Evolutionary conservation across 2,329 filamentous ascomycete genomes (phyloP), one percentile per base, ranked within the genome.

Genomic region (Fusarium mundagurra): DNA sequence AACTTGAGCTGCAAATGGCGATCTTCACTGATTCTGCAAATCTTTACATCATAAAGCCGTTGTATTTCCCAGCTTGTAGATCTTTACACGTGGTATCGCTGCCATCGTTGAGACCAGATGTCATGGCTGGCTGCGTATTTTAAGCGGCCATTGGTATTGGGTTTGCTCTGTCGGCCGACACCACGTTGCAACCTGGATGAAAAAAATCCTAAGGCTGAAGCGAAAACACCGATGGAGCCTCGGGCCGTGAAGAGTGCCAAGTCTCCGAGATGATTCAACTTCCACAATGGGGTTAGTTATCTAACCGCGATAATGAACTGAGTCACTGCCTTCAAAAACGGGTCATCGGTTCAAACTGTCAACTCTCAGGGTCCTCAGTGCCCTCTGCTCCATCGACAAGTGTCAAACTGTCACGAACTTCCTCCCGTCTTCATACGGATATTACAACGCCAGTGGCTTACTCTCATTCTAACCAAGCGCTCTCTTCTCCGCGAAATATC

Each of bases 241-340:
- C 41, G 48, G 60, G 48, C 34, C 60, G 31, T 16, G n/a, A 33
- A 48, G 39, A 43, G 9, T 6, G 64, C 64, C 67, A 69, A 69
- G 64, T 38, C 44, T 13, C 50, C 44, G 43, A 54, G 34, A 66
- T 43, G 51, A 63, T 39, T 45, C n/a, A 64, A 36, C 59, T 68
- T 54, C 69, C 69, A n/a, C 2, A 68, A 61, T 3, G 18, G 38
- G 68, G 5, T 24, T 72, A 72, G 69, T 17, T 33, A 67, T 36
- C 33, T 24, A 38, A 16, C 16, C 55, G n/a, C 9, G 41, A 59
- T 29, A 48, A 59, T 22, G 10, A 24, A 24, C 27, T 60, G 58
- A 67, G 8, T 58, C 67, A 61, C 29, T 51, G 50, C 7, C n/a
- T n/a, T 33, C 20, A 24, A 47, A 36, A 58, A 59, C 54, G 69